Conservation (phyloP, 1,284 basidiomycete genomes). For the Ceratobasidium sp. region DNA sequence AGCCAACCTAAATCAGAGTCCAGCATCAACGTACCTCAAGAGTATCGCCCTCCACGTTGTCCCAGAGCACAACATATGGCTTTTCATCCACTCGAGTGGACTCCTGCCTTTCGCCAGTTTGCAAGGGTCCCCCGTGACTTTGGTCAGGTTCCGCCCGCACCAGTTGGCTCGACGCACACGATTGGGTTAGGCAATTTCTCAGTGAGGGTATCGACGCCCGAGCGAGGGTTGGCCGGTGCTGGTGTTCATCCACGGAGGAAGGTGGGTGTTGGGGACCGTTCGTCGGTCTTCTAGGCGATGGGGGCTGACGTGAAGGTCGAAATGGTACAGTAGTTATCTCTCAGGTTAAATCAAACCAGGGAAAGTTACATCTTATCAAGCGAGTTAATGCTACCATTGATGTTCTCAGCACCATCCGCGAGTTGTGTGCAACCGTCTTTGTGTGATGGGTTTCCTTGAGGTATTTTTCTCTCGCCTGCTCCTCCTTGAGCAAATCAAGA, state of each 20-base stretch:
- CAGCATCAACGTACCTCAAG: conserved; percentile 44
- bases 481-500: too few relatives aligned
- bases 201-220: conserved; percentile 71
- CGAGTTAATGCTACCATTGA: too few relatives aligned
- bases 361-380: too few relatives aligned
- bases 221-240: conserved; percentile 71
- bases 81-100: conserved; percentile 2
- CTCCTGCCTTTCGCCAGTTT: conserved; percentile 8
- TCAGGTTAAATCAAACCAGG: too few relatives aligned
- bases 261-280: conserved; percentile 48
- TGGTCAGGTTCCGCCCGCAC: background rate
- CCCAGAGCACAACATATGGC: conserved; percentile 19
- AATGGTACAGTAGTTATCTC: too few relatives aligned
- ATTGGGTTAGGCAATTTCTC: conserved; percentile 60
- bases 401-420: too few relatives aligned
- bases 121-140: background rate
- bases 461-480: too few relatives aligned
- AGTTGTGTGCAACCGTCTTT: too few relatives aligned
- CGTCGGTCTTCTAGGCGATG: too few relatives aligned
- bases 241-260: conserved; percentile 73
- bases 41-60: conserved; percentile 38
- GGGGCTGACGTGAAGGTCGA: too few relatives aligned
- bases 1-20: too few relatives aligned
- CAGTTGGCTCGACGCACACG: conserved; percentile 13
- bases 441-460: too few relatives aligned